Evolutionary conservation across 1,284 basidiomycete genomes (phyloP).

Genomic region (Cutaneotrichosporon sp.): DNA sequence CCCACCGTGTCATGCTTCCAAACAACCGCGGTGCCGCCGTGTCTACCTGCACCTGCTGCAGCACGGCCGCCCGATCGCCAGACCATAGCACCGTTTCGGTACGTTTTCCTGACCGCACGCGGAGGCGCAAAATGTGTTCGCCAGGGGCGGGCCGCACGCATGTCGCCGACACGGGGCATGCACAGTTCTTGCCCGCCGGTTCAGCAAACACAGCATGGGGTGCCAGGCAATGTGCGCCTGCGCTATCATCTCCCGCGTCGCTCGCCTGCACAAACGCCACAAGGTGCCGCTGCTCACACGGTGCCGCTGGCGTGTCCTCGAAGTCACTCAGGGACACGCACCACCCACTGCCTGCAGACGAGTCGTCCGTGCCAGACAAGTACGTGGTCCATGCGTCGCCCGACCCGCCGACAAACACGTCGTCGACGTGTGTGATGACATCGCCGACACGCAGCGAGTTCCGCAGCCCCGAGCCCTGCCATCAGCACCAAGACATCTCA

Average conservation of each 20-base stretch:
- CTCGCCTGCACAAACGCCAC: slow-evolving; percentile 13
- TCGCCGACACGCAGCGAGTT: slow-evolving; percentile 27
- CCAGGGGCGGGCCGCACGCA: slow-evolving; percentile 26
- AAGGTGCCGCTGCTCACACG: slow-evolving; percentile 6
- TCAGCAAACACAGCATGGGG: slow-evolving; percentile 28
- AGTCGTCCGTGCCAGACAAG: slow-evolving; percentile 12
- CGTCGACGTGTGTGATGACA: slow-evolving; percentile 39
- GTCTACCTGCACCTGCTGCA: slow-evolving; percentile 26
- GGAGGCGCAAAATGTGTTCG: slow-evolving; percentile 33
- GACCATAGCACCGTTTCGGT: slow-evolving; percentile 31
- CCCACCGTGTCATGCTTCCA: slow-evolving; percentile 25
- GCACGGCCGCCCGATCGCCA: slow-evolving; percentile 28
- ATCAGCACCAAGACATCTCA: too few species aligned
- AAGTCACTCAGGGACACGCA: slow-evolving; percentile 13
- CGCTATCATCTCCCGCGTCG: slow-evolving; percentile 15
- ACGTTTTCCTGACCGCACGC: slow-evolving; percentile 6
- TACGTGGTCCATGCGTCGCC: slow-evolving; percentile 31
- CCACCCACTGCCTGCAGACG: slow-evolving; percentile 4
- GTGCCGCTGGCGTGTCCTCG: slow-evolving; percentile 3
- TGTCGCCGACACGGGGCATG: slow-evolving; percentile 22
- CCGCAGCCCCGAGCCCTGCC: background rate
- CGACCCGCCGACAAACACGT: slow-evolving; percentile 21
- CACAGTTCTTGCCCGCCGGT: background rate
- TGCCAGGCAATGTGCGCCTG: slow-evolving; percentile 23
- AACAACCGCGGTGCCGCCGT: slow-evolving; percentile 22